Percentiles rank a stretch among this genome's conserved stretches.
These are phyloP conservation scores for Suillus placidus DNA, from an alignment of 768 basidiomycete genomes.

Conservation along the genomic window DNA sequence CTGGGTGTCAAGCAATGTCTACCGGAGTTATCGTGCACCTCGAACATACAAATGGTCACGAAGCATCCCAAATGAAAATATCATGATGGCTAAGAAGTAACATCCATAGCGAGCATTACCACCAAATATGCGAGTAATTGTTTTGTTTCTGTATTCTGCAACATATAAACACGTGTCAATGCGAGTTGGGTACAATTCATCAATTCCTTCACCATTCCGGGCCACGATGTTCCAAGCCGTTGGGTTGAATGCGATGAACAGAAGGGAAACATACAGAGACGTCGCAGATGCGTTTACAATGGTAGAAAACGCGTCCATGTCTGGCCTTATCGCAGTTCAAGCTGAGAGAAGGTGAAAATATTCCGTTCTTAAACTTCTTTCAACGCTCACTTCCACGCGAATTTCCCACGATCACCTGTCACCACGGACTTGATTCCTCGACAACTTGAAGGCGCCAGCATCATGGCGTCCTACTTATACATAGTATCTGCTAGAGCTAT, in stretches of 20 bases:
- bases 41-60: conserved; percentile 80
- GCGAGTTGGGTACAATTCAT: neutral
- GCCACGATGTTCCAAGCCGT: conserved; percentile 96
- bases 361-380: neutral
- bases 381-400: neutral
- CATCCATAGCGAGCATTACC: conserved; percentile 76
- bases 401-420: neutral
- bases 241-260: conserved; percentile 86
- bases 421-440: neutral
- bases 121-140: conserved; percentile 81
- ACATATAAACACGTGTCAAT: neutral
- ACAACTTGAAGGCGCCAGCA: too few species aligned
- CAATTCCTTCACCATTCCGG: conserved; percentile 68
- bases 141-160: conserved; percentile 80
- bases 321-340: neutral
- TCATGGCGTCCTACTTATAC: too few species aligned
- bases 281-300: conserved; percentile 62
- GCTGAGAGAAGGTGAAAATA: conserved; percentile 4
- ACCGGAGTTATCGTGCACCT: neutral
- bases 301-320: conserved; percentile 33
- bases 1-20: conserved; percentile 1
- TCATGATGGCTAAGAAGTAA: conserved; percentile 83
- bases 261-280: conserved; percentile 67
- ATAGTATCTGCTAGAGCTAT: neutral
- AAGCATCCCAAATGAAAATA: conserved; percentile 83